Percentiles rank a stretch among this genome's conserved stretches.
phyloP scores from a whole-genome alignment of 306 rosid species.

The Sechiopsis laciniata region DNA sequence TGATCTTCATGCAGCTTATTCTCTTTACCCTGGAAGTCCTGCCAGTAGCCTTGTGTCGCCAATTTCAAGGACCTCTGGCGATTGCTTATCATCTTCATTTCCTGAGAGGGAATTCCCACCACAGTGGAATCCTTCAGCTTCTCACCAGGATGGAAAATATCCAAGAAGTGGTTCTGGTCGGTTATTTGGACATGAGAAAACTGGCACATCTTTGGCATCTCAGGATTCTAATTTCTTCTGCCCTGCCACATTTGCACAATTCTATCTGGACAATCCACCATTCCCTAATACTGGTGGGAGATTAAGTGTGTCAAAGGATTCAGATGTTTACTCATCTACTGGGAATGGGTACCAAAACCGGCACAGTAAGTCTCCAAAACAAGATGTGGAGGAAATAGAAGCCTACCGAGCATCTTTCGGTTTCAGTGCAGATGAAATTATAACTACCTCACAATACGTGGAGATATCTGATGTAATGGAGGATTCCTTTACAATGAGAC shows the following conservation, averaged over 20 bases:
- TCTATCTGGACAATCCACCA: slow-evolving; percentile 91
- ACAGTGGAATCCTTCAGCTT: slow-evolving; percentile 72
- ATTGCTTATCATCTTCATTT: slow-evolving; percentile 69
- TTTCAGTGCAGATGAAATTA: slow-evolving; percentile 98
- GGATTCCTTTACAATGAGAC: slow-evolving; percentile 87
- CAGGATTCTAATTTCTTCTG: slow-evolving; percentile 95
- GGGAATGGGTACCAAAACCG: slow-evolving; percentile 80
- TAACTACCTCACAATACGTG: slow-evolving; percentile 74
- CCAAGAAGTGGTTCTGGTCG: slow-evolving; percentile 64
- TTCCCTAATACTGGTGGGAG: slow-evolving; percentile 92
- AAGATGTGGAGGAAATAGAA: slow-evolving; percentile 93
- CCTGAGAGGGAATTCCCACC: slow-evolving; percentile 64
- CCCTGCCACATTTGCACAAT: slow-evolving; percentile 68
- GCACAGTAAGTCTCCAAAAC: slow-evolving; percentile 77
- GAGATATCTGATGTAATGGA: slow-evolving; percentile 93
- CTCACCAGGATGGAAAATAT: slow-evolving; percentile 63
- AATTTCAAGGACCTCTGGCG: slow-evolving; percentile 67
- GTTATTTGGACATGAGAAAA: slow-evolving; percentile 57
- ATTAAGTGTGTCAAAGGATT: slow-evolving; percentile 92
- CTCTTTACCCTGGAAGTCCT: slow-evolving; percentile 94
- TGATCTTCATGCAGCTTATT: slow-evolving; percentile 84
- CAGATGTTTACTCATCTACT: slow-evolving; percentile 69
- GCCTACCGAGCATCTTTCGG: slow-evolving; percentile 99
- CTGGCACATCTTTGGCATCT: slow-evolving; percentile 53
- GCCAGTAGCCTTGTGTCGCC: slow-evolving; percentile 73